A percentile compares a stretch with the other conserved stretches of the same genome.
Evolutionary conservation across 2,329 filamentous ascomycete species (phyloP).

Genomic region (Botrytis porri): DNA sequence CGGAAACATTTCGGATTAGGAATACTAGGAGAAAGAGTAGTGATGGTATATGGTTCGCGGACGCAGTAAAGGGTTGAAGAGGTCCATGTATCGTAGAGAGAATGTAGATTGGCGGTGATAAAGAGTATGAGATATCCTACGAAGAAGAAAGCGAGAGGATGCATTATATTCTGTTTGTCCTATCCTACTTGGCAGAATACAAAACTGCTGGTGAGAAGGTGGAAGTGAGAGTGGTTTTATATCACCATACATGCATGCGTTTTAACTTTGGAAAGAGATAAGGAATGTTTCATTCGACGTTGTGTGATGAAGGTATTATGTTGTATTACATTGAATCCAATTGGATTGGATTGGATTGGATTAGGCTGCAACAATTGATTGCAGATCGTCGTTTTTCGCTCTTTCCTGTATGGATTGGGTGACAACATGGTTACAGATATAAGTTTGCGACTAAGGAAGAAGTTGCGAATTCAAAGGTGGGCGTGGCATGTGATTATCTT

Average conservation of each 20-base stretch:
- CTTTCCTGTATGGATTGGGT: not conserved
- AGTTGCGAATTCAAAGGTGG: not conserved
- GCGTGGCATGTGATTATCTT: constrained; percentile 7
- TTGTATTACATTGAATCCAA: not conserved
- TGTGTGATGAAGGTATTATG: not conserved
- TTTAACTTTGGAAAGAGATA: not conserved
- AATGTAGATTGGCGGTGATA: constrained; percentile 10
- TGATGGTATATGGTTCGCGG: constrained; percentile 40
- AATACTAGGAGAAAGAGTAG: constrained; percentile 41
- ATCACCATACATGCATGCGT: not conserved
- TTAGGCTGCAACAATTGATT: not conserved
- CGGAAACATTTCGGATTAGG: constrained; percentile 54
- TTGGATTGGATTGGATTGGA: not conserved
- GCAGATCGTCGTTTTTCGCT: not conserved
- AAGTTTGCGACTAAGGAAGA: not conserved
- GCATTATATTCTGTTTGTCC: constrained; percentile 12
- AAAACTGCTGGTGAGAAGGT: not conserved
- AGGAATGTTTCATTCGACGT: not conserved
- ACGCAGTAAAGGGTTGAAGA: constrained; percentile 31
- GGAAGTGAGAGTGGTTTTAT: not conserved
- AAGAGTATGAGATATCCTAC: constrained; percentile 16
- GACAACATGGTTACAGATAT: not conserved
- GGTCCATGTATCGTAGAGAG: constrained; percentile 17
- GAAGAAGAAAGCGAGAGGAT: constrained; percentile 16
- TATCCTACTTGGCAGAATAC: not conserved